Conservation (phyloP, 805 yeast species). For the Myxozyma udenii region DNA sequence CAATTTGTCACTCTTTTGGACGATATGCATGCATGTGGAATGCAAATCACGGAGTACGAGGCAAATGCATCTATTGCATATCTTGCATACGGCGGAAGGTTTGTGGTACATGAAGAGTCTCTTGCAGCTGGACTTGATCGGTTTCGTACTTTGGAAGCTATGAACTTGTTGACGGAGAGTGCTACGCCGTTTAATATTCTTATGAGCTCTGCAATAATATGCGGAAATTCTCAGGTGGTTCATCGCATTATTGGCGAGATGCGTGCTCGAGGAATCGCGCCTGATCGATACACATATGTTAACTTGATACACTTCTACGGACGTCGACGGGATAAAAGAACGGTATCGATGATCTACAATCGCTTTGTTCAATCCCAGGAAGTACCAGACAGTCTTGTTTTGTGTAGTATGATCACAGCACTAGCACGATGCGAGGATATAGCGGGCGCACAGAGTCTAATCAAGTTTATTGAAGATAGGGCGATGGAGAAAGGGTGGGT, state of each 20-base stretch:
- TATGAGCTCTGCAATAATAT: conserved; percentile 33
- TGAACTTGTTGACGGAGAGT: conserved; percentile 21
- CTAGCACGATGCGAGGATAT: conserved; percentile 31
- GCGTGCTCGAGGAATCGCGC: conserved; percentile 21
- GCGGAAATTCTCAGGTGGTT: conserved; percentile 24
- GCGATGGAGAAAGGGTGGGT: conserved; percentile 15
- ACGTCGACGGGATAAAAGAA: conserved; percentile 20
- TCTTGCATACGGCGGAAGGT: conserved; percentile 2
- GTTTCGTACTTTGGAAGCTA: conserved; percentile 12
- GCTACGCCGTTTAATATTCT: conserved; percentile 35
- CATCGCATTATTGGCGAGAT: conserved; percentile 30
- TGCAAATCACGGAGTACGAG: conserved; percentile 39
- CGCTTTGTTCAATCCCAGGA: conserved; percentile 28
- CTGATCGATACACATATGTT: conserved; percentile 38
- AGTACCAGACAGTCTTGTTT: conserved; percentile 33
- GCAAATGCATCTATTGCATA: conserved; percentile 32
- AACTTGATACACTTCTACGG: conserved; percentile 18
- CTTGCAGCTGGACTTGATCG: conserved; percentile 16
- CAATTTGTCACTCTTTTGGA: conserved; percentile 28
- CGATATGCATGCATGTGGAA: conserved; percentile 33
- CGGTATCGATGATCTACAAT: conserved; percentile 18
- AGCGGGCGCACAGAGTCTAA: conserved; percentile 32
- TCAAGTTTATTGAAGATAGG: conserved; percentile 19
- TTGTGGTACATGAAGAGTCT: conserved; percentile 15
- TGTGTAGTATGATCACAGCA: conserved; percentile 31